Evolutionary conservation across 352 stramenopile species (phyloP).

Genomic region (Pythium apleroticum): DNA sequence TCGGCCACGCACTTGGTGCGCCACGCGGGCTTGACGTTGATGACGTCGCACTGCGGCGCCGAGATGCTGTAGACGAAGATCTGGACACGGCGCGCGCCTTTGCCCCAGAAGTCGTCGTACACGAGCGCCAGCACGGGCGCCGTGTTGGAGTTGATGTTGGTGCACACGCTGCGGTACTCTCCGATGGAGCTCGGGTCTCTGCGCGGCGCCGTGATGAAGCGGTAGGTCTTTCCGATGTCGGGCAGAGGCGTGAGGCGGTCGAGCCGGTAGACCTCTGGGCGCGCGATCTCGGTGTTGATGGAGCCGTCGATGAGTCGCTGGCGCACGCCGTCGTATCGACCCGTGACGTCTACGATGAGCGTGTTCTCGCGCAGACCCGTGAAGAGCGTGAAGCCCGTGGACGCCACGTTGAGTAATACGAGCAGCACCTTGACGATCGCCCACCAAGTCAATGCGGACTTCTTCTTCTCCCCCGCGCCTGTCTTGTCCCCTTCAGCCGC

Average conservation of each 20-base stretch:
- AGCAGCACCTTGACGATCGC: constrained; percentile 8
- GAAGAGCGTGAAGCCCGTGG: constrained; percentile 23
- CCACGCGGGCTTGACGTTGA: constrained; percentile 24
- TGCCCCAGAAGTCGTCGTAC: constrained; percentile 37
- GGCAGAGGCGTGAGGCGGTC: constrained; percentile 28
- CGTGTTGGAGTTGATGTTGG: constrained; percentile 32
- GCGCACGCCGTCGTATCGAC: constrained; percentile 24
- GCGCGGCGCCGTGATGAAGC: constrained; percentile 27
- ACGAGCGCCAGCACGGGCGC: constrained; percentile 23
- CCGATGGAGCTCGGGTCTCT: constrained; percentile 25
- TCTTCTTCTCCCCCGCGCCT: too few relatives aligned
- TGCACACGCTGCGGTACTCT: constrained; percentile 30
- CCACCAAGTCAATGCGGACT: background rate
- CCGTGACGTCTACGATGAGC: constrained; percentile 10
- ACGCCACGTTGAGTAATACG: constrained; percentile 9
- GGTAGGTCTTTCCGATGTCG: constrained; percentile 20
- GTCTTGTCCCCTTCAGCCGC: too few relatives aligned
- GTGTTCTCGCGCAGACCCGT: constrained; percentile 24
- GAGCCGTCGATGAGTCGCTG: constrained; percentile 15
- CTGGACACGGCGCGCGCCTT: constrained; percentile 24
- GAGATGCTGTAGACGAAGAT: constrained; percentile 37
- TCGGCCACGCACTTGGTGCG: constrained; percentile 33
- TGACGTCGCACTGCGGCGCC: constrained; percentile 31
- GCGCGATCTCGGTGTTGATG: constrained; percentile 30
- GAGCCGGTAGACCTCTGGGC: background rate